Base-by-base conservation (phyloP, 225 moss, liverwort and hornwort species). In the Marchantia paleacea region DNA sequence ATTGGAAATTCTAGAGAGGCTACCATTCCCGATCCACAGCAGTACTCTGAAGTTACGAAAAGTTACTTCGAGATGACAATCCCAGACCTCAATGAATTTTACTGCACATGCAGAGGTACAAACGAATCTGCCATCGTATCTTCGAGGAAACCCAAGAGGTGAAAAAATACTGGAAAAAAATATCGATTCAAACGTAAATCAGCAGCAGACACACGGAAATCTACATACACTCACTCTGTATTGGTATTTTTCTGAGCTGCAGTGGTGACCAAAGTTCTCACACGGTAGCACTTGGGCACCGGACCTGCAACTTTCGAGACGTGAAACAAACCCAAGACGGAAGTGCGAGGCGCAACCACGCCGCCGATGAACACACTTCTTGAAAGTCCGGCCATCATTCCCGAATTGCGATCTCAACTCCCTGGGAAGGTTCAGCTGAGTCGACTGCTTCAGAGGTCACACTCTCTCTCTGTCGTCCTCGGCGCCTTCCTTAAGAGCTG, bases 211-310 rank as follows among this genome's bases (percentile, higher is more conserved):
- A 68, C 14, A 24, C 9, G 15, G 15, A 26, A 13, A 13, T 9
- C 8, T n/a, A 8, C 20, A 24, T 16, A 10, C 14, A 75, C 85
- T 69, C 63, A 86, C 86, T 82, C 84, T 80, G 86, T 79, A 8
- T 87, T 87, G 55, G 73, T 79, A 70, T 87, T 87, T 70, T 81
- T 80, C 60, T 87, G 86, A 53, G 78, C 82, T 82, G 80, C 85
- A 31, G 62, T 53, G 52, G 78, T 80, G 39, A 80, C 31, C 0
- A 80, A 51, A 54, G 80, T 80, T 29, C 16, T 80, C 22, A 18
- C 64, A 8, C 78, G 64, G 51, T 16, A 66, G 65, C 49, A 51
- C 63, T 78, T 67, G 7, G 51, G 24, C 14, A 66, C 15, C 0
- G 49, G 49, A 78, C 24, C 51, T 39, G 77, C 50, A 47, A 63